Conservation (phyloP, 1,139 yeast species). For the Taphrina wiesneri region DNA sequence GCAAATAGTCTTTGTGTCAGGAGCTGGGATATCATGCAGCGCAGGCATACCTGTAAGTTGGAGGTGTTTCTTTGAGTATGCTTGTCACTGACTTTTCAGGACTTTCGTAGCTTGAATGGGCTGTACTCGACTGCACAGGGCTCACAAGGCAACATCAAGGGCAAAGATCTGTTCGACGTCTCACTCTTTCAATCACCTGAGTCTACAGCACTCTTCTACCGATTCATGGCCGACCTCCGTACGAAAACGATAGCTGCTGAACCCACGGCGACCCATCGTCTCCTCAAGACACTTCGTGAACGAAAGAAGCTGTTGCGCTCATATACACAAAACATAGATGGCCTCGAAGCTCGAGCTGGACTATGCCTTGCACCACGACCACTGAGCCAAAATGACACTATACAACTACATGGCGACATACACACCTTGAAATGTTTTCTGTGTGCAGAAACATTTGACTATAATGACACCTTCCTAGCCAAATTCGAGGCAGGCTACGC, state of each 20-base stretch:
- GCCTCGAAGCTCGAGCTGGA: conserved; percentile 56
- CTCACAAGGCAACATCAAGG: conserved; percentile 63
- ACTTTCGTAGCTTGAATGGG: conserved; percentile 82
- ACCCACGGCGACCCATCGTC: conserved; percentile 82
- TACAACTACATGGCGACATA: conserved; percentile 74
- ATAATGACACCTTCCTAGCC: conserved; percentile 59
- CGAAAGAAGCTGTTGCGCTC: conserved; percentile 73
- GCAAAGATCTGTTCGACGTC: conserved; percentile 87
- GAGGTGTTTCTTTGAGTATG: neutral
- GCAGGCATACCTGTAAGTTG: conserved; percentile 76
- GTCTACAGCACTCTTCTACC: conserved; percentile 69
- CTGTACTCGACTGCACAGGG: conserved; percentile 58
- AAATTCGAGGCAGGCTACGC: conserved; percentile 56
- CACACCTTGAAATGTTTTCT: conserved; percentile 70
- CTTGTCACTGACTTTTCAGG: conserved; percentile 45
- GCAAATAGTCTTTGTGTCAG: conserved; percentile 52
- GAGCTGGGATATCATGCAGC: conserved; percentile 94
- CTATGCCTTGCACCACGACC: conserved; percentile 41
- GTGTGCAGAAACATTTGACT: conserved; percentile 61
- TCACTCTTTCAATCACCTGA: conserved; percentile 69
- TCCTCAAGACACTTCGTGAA: conserved; percentile 65
- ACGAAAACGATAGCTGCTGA: conserved; percentile 61
- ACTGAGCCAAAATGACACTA: conserved; percentile 31
- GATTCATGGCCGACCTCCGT: conserved; percentile 75
- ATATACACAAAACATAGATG: conserved; percentile 76